A percentile compares a stretch with the other conserved stretches of the same genome.
phyloP scores from a whole-genome alignment of 2,329 filamentous ascomycete genomes.

The Bipolaris gigantea region DNA sequence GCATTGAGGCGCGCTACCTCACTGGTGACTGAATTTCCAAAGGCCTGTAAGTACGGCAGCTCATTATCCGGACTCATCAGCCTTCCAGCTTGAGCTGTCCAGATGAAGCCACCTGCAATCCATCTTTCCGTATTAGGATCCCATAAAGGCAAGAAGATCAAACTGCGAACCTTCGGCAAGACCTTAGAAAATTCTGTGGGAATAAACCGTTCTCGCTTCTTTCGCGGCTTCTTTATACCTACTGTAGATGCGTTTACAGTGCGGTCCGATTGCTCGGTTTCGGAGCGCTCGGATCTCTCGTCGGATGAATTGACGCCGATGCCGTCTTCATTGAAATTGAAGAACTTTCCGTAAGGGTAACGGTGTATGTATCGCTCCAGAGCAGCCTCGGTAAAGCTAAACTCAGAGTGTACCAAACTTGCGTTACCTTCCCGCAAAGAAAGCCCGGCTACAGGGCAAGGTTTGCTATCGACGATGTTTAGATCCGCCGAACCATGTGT shows the following conservation, averaged over 20 bases:
- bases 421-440: constrained; percentile 25
- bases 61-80: constrained; percentile 39
- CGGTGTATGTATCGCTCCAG: constrained; percentile 41
- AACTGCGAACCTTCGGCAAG: constrained; percentile 39
- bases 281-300: constrained; percentile 35
- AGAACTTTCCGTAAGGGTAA: constrained; percentile 41
- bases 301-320: constrained; percentile 37
- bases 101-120: constrained; percentile 39
- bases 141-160: constrained; percentile 45
- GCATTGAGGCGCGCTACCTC: constrained; percentile 38
- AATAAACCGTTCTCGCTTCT: constrained; percentile 35
- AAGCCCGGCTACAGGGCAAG: constrained; percentile 30
- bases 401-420: constrained; percentile 29
- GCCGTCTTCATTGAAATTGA: constrained; percentile 41
- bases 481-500: constrained; percentile 4
- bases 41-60: constrained; percentile 39
- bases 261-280: constrained; percentile 35
- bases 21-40: constrained; percentile 40
- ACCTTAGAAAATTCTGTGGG: constrained; percentile 38
- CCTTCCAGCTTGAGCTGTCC: constrained; percentile 35
- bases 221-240: constrained; percentile 18
- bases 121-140: constrained; percentile 40
- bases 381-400: constrained; percentile 35
- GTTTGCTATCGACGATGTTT: constrained; percentile 21
- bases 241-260: constrained; percentile 15